Conservation (phyloP, 495 filamentous ascomycete genomes). For the Hyaloscypha variabilis region DNA sequence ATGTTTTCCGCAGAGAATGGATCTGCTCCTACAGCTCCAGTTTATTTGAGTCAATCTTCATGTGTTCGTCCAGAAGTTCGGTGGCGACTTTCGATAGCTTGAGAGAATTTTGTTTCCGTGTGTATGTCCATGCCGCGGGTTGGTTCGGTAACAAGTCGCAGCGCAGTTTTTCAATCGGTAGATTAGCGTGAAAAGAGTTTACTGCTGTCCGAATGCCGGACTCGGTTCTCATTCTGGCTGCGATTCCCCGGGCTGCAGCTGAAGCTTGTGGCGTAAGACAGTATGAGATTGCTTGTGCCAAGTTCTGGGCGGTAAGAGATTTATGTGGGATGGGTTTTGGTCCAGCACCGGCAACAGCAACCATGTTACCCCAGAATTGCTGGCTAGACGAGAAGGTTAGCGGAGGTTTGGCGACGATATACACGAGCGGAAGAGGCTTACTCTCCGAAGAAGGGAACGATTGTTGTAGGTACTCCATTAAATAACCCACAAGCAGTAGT, state of each 20-base stretch:
- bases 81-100: neutral
- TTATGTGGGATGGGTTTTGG: conserved; percentile 48
- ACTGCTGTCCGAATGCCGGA: conserved; percentile 21
- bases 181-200: conserved; percentile 36
- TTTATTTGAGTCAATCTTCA: too few relatives aligned
- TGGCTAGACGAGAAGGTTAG: conserved; percentile 48
- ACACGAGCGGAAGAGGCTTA: conserved; percentile 45
- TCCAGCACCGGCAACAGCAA: too few relatives aligned
- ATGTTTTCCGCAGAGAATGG: too few relatives aligned
- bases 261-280: conserved; percentile 41
- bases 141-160: conserved; percentile 53
- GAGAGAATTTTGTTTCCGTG: neutral
- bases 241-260: conserved; percentile 48
- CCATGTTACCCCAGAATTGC: conserved; percentile 50
- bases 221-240: conserved; percentile 43
- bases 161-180: conserved; percentile 47
- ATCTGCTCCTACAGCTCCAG: too few relatives aligned
- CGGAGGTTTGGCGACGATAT: conserved; percentile 15
- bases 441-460: conserved; percentile 70
- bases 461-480: conserved; percentile 55
- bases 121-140: conserved; percentile 23
- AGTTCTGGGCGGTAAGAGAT: conserved; percentile 41
- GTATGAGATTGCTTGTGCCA: conserved; percentile 44
- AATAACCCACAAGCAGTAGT: conserved; percentile 64
- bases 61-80: too few relatives aligned